phyloP scores from a whole-genome alignment of 2,329 filamentous ascomycete genomes.

The Colletotrichum zoysiae region DNA sequence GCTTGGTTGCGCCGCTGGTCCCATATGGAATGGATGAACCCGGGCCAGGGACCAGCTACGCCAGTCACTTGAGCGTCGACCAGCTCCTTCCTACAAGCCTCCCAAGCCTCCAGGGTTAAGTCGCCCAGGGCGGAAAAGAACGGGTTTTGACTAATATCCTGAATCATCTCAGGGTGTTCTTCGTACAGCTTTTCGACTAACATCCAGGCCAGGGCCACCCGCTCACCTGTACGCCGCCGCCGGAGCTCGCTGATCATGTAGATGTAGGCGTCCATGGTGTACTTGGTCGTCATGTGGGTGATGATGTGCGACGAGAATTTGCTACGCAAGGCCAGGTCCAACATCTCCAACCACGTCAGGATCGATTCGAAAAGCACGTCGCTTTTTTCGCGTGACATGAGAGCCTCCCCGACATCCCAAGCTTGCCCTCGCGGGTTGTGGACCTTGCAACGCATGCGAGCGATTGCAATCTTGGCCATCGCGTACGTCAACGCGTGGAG shows the following conservation, averaged over 20 bases:
- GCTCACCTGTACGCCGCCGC: constrained; percentile 34
- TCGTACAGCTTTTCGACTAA: constrained; percentile 46
- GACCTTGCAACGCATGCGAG: constrained; percentile 49
- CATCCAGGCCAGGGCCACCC: constrained; percentile 46
- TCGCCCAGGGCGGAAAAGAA: constrained; percentile 13
- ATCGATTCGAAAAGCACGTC: constrained; percentile 47
- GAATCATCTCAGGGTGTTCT: constrained; percentile 43
- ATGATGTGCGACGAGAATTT: constrained; percentile 49
- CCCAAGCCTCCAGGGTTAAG: constrained; percentile 23
- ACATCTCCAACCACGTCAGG: constrained; percentile 45
- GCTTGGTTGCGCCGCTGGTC: background rate
- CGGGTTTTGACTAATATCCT: background rate
- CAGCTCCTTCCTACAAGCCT: background rate
- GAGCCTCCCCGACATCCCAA: constrained; percentile 5
- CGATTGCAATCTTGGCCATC: constrained; percentile 45
- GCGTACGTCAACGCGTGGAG: constrained; percentile 45
- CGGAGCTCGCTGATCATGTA: constrained; percentile 50
- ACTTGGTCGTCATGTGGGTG: constrained; percentile 46
- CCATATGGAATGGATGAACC: constrained; percentile 3
- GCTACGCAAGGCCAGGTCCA: constrained; percentile 43
- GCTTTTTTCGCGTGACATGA: constrained; percentile 43
- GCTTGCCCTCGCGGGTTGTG: constrained; percentile 46
- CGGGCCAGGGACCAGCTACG: background rate
- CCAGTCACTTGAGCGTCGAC: background rate
- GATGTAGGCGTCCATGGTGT: constrained; percentile 49